These are phyloP conservation scores for Bacterosira constricta DNA, from an alignment of 108 stramenopile genomes.

Conservation along the genomic window DNA sequence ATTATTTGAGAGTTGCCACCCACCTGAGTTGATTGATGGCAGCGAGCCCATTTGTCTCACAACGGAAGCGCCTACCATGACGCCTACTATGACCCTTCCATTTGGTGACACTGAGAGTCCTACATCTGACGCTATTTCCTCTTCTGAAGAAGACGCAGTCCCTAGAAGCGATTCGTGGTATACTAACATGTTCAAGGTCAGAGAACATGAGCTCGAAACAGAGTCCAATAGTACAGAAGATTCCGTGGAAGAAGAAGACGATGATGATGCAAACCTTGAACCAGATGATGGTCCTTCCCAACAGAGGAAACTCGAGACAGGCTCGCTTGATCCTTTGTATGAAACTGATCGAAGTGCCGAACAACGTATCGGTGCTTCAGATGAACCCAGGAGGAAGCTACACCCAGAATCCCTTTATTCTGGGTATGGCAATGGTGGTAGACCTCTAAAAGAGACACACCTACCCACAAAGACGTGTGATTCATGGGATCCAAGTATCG, in stretches of 20 bases:
- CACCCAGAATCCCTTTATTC: neutral
- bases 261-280: slow-evolving; percentile 44
- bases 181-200: slow-evolving; percentile 50
- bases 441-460: neutral
- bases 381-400: neutral
- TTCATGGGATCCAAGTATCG: slow-evolving; percentile 43
- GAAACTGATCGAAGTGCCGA: slow-evolving; percentile 33
- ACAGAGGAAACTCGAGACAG: slow-evolving; percentile 10
- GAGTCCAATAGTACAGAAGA: slow-evolving; percentile 23
- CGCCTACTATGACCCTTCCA: slow-evolving; percentile 48
- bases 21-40: slow-evolving; percentile 63
- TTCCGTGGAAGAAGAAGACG: slow-evolving; percentile 13
- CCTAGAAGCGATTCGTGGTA: slow-evolving; percentile 41
- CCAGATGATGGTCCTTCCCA: slow-evolving; percentile 2
- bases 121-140: slow-evolving; percentile 13
- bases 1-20: slow-evolving; percentile 53
- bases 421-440: too few species aligned
- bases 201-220: slow-evolving; percentile 40
- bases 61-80: slow-evolving; percentile 56
- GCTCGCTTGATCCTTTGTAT: slow-evolving; percentile 27
- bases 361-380: slow-evolving; percentile 3
- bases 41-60: slow-evolving; percentile 57
- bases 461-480: slow-evolving; percentile 38
- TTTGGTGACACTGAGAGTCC: slow-evolving; percentile 51
- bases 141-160: neutral